Base-by-base conservation (phyloP, 2,329 filamentous ascomycete genomes). In the Aspergillus sclerotialis region DNA sequence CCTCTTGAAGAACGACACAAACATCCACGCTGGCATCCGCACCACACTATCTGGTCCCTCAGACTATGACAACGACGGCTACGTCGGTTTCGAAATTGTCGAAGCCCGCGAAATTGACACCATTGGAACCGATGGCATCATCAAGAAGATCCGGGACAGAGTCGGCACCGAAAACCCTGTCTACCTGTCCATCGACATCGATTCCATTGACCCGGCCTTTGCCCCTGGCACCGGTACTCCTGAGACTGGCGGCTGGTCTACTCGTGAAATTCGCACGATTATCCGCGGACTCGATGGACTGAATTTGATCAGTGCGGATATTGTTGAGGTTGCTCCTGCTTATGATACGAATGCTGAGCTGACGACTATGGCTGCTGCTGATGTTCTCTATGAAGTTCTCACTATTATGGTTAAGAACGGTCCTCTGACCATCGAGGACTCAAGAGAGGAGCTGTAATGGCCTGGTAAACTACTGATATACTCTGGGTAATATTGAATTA, bases 21-120 rank as follows among this genome's bases (percentile, higher is more conserved):
- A 88, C 63, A 88, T 93, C 61, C 86, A 93, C 57, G 86, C 84
- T 11, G 86, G 86, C 25, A 92, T 93, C 58, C 78, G 86, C 36
- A 92, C 86, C 0, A 92, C 84, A 3, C 69, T 92, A 12, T 83
- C 77, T 39, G 84, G 84, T 0, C 79, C 81, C 1, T 82, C 77
- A 12, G 85, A 90, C 65, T 90, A 89, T 58, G 84, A 86, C 46
- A 86, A 90, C 53, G 84, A 92, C 55, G 83, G 83, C 19, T 89
- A 89, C 63, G 86, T 82, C 55, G 84, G 85, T 5, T 90, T 90
- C 54, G 74, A 86, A 62, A 88, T 89, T 42, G 78, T 88, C 28
- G 84, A 89, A 63, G 85, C 80, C 0, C 69, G 78, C 11, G 79
- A 82, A 47, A 81, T 83, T 39, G 80, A 83, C 53, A 78, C 70